Percentiles rank a stretch among this genome's conserved stretches.
Evolutionary conservation across 2,329 filamentous ascomycete species (phyloP).

Genomic region (Trichophyton schoenleinii): DNA sequence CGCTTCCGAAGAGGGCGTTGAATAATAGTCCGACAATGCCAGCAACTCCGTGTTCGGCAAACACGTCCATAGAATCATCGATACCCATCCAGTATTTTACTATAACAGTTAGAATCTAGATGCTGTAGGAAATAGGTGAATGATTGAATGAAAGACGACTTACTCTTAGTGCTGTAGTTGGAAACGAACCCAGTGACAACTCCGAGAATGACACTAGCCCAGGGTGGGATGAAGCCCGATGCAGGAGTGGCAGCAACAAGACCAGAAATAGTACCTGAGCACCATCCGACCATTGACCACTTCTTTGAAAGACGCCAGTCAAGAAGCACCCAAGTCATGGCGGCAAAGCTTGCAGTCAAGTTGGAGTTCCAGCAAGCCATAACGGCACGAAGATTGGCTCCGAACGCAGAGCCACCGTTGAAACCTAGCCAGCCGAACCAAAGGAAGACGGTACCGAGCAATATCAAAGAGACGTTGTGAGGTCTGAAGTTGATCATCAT

Average conservation of each 20-base stretch:
- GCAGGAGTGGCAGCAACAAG: slow-evolving; percentile 79
- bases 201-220: slow-evolving; percentile 50
- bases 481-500: slow-evolving; percentile 99
- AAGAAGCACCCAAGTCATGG: slow-evolving; percentile 86
- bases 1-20: slow-evolving; percentile 64
- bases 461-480: slow-evolving; percentile 96
- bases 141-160: slow-evolving; percentile 27
- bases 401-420: slow-evolving; percentile 92
- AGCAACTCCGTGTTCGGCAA: slow-evolving; percentile 77
- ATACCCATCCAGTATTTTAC: slow-evolving; percentile 64
- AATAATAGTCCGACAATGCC: slow-evolving; percentile 69
- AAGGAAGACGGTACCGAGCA: slow-evolving; percentile 84
- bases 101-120: slow-evolving; percentile 17
- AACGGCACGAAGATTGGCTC: slow-evolving; percentile 81
- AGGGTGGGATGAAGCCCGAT: slow-evolving; percentile 62
- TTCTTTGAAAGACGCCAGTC: slow-evolving; percentile 91
- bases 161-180: slow-evolving; percentile 81
- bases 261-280: slow-evolving; percentile 75
- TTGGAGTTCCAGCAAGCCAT: slow-evolving; percentile 99
- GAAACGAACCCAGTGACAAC: slow-evolving; percentile 53
- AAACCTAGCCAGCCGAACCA: slow-evolving; percentile 99
- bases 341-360: slow-evolving; percentile 79
- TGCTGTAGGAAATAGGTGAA: slow-evolving; percentile 7
- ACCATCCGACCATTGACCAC: slow-evolving; percentile 91
- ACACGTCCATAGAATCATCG: slow-evolving; percentile 81